Conservation (phyloP, 495 filamentous ascomycete species). For the Neurospora sp. region DNA sequence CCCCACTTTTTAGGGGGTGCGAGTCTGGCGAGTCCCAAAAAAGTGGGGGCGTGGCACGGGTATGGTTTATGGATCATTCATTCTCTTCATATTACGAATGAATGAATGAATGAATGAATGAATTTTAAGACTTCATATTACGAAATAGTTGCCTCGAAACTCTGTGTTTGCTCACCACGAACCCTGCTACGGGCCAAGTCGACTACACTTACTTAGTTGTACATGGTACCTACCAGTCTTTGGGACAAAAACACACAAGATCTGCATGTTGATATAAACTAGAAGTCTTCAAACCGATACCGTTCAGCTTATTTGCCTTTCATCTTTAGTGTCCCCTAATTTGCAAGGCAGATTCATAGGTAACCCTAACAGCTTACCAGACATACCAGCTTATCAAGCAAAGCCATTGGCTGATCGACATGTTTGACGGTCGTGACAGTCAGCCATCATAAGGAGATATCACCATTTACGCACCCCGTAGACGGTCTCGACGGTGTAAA, state of each 20-base stretch:
- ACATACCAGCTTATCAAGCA: background rate
- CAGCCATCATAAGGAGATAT: background rate
- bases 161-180: background rate
- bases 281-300: background rate
- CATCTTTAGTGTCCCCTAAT: background rate
- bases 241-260: background rate
- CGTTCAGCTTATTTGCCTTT: background rate
- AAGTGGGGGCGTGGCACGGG: too few species aligned
- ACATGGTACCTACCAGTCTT: background rate
- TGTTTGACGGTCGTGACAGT: background rate
- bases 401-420: background rate
- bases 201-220: background rate
- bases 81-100: background rate
- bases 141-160: background rate
- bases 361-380: background rate
- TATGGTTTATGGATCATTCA: background rate
- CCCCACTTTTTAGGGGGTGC: too few species aligned
- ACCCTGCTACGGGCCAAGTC: background rate
- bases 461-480: background rate
- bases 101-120: too few species aligned
- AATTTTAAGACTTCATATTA: background rate
- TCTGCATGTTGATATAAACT: background rate
- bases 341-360: background rate
- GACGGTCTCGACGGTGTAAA: background rate
- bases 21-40: too few species aligned